phyloP scores from a whole-genome alignment of 345 rosid genomes.

The Syzygium jambos region DNA sequence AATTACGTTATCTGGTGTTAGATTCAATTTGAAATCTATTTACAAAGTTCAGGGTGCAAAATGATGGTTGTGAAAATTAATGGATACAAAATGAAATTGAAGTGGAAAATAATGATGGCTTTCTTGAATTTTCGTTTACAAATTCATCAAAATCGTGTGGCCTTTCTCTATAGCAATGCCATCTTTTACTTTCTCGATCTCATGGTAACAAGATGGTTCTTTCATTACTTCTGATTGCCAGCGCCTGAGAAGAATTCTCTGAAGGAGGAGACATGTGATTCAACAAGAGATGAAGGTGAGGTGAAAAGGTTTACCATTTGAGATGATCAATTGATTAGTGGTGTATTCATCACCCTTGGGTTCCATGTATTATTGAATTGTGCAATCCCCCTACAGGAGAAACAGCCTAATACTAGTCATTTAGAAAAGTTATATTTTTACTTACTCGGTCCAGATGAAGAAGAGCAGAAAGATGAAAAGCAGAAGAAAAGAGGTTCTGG shows the following conservation, averaged over 20 bases:
- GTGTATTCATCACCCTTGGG: neutral
- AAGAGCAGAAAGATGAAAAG: slow-evolving; percentile 35
- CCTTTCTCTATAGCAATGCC: neutral
- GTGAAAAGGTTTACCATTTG: neutral
- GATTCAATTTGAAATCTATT: neutral
- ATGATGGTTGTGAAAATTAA: neutral
- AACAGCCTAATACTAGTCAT: neutral
- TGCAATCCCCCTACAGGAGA: neutral
- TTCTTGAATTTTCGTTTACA: neutral
- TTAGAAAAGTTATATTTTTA: neutral
- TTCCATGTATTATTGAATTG: neutral
- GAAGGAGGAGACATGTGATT: neutral
- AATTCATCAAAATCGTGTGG: neutral
- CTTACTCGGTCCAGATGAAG: slow-evolving; percentile 28
- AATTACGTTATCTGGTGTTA: neutral
- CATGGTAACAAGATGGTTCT: neutral
- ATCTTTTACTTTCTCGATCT: neutral
- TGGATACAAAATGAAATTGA: neutral
- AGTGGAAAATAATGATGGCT: neutral
- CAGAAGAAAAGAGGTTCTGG: slow-evolving; percentile 44
- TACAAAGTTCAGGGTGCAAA: neutral
- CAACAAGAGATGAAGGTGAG: slow-evolving; percentile 1
- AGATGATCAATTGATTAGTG: neutral
- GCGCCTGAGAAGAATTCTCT: neutral
- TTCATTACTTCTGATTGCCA: neutral